These are phyloP conservation scores for Sequoia sempervirens DNA, from an alignment of 75 land plant species.

Conservation along the genomic window DNA sequence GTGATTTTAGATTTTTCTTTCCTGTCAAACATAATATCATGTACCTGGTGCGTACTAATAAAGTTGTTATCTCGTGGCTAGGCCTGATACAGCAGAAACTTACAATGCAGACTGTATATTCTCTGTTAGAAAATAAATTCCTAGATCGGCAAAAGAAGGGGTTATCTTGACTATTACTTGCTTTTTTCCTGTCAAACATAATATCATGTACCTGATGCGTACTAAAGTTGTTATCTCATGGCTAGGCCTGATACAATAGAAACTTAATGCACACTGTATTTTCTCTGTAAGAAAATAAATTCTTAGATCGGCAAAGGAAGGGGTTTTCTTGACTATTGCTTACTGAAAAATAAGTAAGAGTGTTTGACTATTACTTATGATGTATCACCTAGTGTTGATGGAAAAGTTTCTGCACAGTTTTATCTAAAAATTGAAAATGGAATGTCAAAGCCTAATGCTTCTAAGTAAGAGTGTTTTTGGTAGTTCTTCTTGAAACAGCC, in stretches of 20 bases:
- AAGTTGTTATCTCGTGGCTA: not conserved
- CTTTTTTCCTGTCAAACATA: too few relatives aligned
- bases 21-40: too few relatives aligned
- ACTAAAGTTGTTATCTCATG: not conserved
- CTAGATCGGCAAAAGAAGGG: not conserved
- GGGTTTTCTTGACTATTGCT: not conserved
- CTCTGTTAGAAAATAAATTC: not conserved
- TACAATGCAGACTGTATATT: not conserved
- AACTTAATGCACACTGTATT: not conserved
- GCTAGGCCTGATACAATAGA: not conserved
- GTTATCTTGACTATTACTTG: not conserved
- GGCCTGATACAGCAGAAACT: not conserved
- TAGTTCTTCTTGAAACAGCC: too few relatives aligned
- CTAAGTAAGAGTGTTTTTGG: too few relatives aligned
- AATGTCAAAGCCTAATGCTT: too few relatives aligned
- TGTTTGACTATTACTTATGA: too few relatives aligned
- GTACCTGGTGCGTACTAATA: not conserved
- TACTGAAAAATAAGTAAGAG: too few relatives aligned
- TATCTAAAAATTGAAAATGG: too few relatives aligned
- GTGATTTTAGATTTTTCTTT: too few relatives aligned
- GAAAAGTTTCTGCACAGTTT: too few relatives aligned
- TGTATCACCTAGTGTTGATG: too few relatives aligned
- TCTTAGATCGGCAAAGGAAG: not conserved
- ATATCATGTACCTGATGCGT: too few relatives aligned
- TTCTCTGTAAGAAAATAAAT: not conserved